Percentiles rank a stretch among this genome's conserved stretches.
Conservation (phyloP, 306 rosid species). For the Dalbergia cultrata region DNA sequence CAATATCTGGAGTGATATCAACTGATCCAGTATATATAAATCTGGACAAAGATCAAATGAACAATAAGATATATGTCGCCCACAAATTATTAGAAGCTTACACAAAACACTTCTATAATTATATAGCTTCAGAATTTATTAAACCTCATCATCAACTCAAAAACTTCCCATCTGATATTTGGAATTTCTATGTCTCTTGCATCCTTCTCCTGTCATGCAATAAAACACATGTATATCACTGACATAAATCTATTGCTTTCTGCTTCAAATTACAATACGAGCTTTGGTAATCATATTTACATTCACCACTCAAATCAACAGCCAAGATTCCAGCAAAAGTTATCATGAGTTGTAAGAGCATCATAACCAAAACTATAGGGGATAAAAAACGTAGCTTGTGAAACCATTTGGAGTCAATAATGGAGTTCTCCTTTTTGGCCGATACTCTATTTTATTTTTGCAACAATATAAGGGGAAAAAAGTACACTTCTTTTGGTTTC, state of each 20-base stretch:
- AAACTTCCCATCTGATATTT: conserved; percentile 97
- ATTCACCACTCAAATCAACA: conserved; percentile 33
- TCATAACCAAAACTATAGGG: conserved; percentile 17
- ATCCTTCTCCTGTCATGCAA: conserved; percentile 89
- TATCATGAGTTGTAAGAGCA: conserved; percentile 16
- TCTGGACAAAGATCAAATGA: conserved; percentile 56
- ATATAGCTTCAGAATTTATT: conserved; percentile 35
- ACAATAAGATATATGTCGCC: conserved; percentile 35
- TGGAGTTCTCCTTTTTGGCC: not conserved
- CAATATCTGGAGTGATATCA: conserved; percentile 82
- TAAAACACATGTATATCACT: conserved; percentile 31
- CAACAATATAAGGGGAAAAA: not conserved
- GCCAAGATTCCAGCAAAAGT: conserved; percentile 4
- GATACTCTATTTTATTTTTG: not conserved
- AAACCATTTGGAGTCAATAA: conserved; percentile 36
- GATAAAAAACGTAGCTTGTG: conserved; percentile 26
- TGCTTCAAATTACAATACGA: conserved; percentile 32
- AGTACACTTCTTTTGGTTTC: not conserved
- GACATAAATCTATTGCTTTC: conserved; percentile 22
- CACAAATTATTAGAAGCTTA: conserved; percentile 44
- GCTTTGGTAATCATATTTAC: not conserved
- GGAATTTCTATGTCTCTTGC: conserved; percentile 99
- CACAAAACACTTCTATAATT: not conserved
- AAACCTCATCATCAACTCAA: conserved; percentile 98
- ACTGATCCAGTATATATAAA: conserved; percentile 97